Base-by-base conservation (phyloP, 768 basidiomycete species). In the Boletus rex-veris region DNA sequence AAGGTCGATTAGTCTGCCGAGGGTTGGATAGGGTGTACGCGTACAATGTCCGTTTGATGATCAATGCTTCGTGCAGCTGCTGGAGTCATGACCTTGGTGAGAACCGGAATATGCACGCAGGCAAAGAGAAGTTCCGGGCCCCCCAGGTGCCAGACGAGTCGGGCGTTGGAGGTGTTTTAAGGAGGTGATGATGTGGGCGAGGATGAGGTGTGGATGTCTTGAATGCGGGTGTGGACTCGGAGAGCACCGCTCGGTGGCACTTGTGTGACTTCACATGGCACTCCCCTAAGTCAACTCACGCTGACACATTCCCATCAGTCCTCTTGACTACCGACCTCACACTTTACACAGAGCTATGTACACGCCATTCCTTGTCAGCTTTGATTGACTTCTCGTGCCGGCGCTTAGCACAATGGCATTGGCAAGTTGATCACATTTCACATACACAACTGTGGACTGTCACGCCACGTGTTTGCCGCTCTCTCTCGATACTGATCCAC, bases 21-120 rank as follows among this genome's bases (percentile, higher is more conserved):
- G 30, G 38, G 5, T 19, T 4, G 39, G 4, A 40, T n/a, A 12
- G 18, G 10, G 24, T 11, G 24, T 48, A 45, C 26, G 60, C 66
- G 44, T 49, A 69, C 65, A 37, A 50, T 43, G 44, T 53, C 55
- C 45, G 44, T 51, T 33, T 60, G 67, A 55, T 39, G 45, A 54
- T 37, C 45, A 24, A n/a, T 45, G 53, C 40, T 42, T 50, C 52
- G 59, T 50, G 58, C 50, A 24, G 53, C 37, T 28, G 46, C 7
- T 41, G 54, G 43, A 45, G 58, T 43, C 64, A 68, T 69, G 41
- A 57, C 56, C 55, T 38, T 50, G 19, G 37, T n/a, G 45, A 48
- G 39, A 26, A 47, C 42, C 35, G 21, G 31, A 35, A 31, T 33
- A 33, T 45, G 38, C 26, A 18, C 41, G 31, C 42, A 45, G 26